A percentile compares a stretch with the other conserved stretches of the same genome.
Conservation (phyloP, 164 flowering plant genomes). For the Taxillus chinensis region DNA sequence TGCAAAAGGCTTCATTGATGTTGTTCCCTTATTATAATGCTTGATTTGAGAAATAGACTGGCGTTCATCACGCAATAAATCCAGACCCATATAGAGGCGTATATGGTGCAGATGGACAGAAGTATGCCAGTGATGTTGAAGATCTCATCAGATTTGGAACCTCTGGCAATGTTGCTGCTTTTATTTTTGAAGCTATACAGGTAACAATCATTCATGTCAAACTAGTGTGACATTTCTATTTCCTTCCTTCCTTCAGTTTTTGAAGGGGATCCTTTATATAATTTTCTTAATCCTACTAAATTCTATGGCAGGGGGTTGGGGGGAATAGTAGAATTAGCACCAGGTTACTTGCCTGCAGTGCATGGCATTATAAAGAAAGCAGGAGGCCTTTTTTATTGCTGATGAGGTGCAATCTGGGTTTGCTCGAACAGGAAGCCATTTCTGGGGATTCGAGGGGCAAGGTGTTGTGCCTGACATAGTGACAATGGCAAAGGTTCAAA, state of each 20-base stretch:
- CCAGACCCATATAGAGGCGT: constrained; percentile 90
- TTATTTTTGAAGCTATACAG: constrained; percentile 88
- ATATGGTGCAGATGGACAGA: constrained; percentile 79
- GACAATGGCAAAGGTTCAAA: constrained; percentile 85
- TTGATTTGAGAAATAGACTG: constrained; percentile 35
- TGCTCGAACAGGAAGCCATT: constrained; percentile 84
- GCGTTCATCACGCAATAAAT: constrained; percentile 84
- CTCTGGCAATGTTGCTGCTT: constrained; percentile 71
- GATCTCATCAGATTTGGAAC: constrained; percentile 77
- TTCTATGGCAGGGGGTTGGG: constrained; percentile 69
- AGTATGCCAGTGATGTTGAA: constrained; percentile 83
- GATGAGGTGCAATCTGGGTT: constrained; percentile 94
- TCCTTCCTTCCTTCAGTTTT: neutral
- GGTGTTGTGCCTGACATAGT: constrained; percentile 96
- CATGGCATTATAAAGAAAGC: constrained; percentile 58
- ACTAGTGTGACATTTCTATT: neutral
- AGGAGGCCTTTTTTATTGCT: constrained; percentile 80
- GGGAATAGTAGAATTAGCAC: constrained; percentile 78
- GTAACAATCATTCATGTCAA: constrained; percentile 16
- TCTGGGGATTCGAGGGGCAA: constrained; percentile 89
- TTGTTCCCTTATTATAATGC: neutral
- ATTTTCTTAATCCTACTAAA: neutral
- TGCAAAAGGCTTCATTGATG: neutral
- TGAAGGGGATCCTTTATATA: neutral
- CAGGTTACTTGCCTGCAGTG: constrained; percentile 78